Base-by-base conservation (phyloP, 495 filamentous ascomycete species). In the Haplographium delicatum region DNA sequence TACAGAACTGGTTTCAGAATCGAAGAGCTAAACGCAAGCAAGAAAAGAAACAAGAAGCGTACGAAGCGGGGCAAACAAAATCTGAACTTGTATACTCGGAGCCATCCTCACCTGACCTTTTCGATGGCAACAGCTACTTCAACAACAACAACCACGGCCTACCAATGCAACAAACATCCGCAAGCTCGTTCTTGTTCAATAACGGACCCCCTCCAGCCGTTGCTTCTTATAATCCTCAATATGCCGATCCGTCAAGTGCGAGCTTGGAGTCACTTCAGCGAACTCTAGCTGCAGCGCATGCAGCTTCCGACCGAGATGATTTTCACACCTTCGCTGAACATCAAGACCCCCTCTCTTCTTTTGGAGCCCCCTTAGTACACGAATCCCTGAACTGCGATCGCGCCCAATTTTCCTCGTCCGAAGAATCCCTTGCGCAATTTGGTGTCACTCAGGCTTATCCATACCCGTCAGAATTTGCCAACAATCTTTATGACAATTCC, bases 1-100 rank as follows among this genome's bases (percentile, higher is more conserved):
- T 18, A 27, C 50, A 93, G 89, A 91, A 91, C 58, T 93, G 89
- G 89, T 95, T 91, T 66, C 88, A 94, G 64, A 94, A 93, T 63
- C 77, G 88, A 44, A 82, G 88, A 31, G 60, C 62, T 20, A 59
- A 62, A 19, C 23, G 57, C 31, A 63, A 61, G 63, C 56, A 59
- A 34, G 61, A 61, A 40, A 53, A 47, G 51, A 59, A 59, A 49
- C 53, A 60, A 20, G 57, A 57, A 33, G 57, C 60, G 2, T 52
- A 57, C 27, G 57, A 60, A 42, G 52, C 53, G 2, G 48, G 44
- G 10, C 53, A 59, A 41, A 42, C 44, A 8, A 47, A 55, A 47
- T 51, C 54, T 10, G 44, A 48, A 7, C 5, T 59, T 19, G 16
- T 15, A 25, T 57, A 54, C 44, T 62, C 60, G 5, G 59, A 62